Base-by-base conservation (phyloP, 176 grass and related monocot genomes). In the Aegilops tauschii region DNA sequence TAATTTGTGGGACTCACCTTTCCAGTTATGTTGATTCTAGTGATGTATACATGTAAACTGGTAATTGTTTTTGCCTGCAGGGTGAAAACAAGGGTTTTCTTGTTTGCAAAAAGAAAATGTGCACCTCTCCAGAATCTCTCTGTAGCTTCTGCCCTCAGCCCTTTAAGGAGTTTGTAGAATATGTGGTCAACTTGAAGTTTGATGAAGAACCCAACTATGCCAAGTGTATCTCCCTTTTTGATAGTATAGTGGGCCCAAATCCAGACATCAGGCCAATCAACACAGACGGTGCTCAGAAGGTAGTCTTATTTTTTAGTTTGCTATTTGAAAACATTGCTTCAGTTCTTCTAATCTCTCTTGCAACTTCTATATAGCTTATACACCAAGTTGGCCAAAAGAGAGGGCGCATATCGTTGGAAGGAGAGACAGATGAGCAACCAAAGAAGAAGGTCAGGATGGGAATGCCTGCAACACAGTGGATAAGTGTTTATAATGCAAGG, bases 71-170 rank as follows among this genome's bases (percentile, higher is more conserved):
- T 21, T 56, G 13, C 64, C 32, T 89, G 39, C 73, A 99, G 97
- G 97, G 97, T 90, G 97, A 99, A 69, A 97, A 99, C 69, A 99
- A 99, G 81, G 85, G 94, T 14, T 99, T 99, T 77, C 94, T 99
- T 75, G 97, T 99, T 75, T 99, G 94, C 92, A 99, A 99, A 83
- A 99, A 97, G 87, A 99, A 99, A 87, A 99, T 99, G 97, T 94
- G 87, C 13, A 99, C 97, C 52, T 99, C 94, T 87, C 97, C 97
- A 68, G 91, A 95, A 35, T 92, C 94, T 34, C 83, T 99, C 3
- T 97, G 94, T 89, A 92, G 74, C 77, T 97, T 97, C 76, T 99
- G 90, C 56, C 97, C 94, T 44, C 77, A 90, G 56, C 92, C 97
- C 25, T 99, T 99, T 78, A 93, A 81, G 83, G 89, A 97, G 62